Evolutionary conservation across 768 basidiomycete genomes (phyloP).

Genomic region (Leccinum subtestaceum): DNA sequence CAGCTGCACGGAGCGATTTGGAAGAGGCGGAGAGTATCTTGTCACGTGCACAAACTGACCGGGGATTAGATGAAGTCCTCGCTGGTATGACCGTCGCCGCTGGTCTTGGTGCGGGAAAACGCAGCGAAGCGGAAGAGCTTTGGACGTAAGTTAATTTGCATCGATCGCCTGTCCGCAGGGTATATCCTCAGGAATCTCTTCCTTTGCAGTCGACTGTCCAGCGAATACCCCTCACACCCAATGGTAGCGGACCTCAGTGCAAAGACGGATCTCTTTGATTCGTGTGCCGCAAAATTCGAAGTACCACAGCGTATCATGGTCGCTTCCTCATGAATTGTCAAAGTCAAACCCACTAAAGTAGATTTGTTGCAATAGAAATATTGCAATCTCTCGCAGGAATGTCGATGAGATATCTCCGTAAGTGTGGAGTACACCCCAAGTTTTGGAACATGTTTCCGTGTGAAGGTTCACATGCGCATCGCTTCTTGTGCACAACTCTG

Average conservation of each 20-base stretch:
- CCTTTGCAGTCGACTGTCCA: conserved; percentile 38
- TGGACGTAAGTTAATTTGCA: conserved; percentile 54
- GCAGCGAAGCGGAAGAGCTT: conserved; percentile 58
- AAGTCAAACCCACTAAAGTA: neutral
- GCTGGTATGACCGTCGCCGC: conserved; percentile 66
- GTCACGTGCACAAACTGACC: conserved; percentile 40
- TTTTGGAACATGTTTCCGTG: neutral
- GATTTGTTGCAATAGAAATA: conserved; percentile 1
- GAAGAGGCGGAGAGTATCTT: conserved; percentile 57
- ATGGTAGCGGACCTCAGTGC: conserved; percentile 57
- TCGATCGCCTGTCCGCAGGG: conserved; percentile 3
- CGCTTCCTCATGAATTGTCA: conserved; percentile 5
- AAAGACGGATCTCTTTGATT: conserved; percentile 66
- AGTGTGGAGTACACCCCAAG: neutral
- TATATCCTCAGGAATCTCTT: conserved; percentile 2
- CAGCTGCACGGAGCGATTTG: conserved; percentile 75
- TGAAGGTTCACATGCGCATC: neutral
- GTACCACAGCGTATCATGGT: conserved; percentile 52
- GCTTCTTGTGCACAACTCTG: neutral
- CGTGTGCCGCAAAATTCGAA: conserved; percentile 52
- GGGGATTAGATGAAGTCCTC: conserved; percentile 58
- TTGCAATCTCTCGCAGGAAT: neutral
- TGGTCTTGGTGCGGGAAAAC: conserved; percentile 56
- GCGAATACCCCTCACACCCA: conserved; percentile 66
- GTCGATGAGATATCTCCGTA: neutral